A percentile compares a stretch with the other conserved stretches of the same genome.
These are phyloP conservation scores for Globisporangium polare DNA, from an alignment of 352 stramenopile genomes.

Conservation along the genomic window DNA sequence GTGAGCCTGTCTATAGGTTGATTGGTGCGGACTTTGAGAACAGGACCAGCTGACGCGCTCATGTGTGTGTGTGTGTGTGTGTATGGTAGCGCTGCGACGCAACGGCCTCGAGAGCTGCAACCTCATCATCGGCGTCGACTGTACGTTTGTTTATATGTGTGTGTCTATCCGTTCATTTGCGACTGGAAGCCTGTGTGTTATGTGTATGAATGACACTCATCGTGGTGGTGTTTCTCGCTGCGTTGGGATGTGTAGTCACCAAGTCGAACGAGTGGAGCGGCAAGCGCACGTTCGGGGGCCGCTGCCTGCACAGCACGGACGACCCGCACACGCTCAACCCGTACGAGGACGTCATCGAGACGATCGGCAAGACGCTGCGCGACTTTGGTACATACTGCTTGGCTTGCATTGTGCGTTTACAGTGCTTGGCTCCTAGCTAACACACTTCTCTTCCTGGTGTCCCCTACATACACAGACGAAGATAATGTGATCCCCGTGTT, in stretches of 20 bases:
- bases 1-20: slow-evolving; percentile 13
- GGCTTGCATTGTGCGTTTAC: neutral
- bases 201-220: neutral
- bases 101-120: slow-evolving; percentile 85
- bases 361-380: slow-evolving; percentile 59
- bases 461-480: slow-evolving; percentile 44
- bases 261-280: slow-evolving; percentile 90
- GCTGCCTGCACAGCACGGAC: slow-evolving; percentile 65
- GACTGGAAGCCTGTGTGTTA: no score
- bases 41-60: neutral
- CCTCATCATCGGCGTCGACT: slow-evolving; percentile 84
- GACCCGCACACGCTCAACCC: slow-evolving; percentile 46
- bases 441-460: neutral
- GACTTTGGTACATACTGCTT: slow-evolving; percentile 54
- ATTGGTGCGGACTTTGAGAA: neutral
- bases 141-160: slow-evolving; percentile 28
- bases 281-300: slow-evolving; percentile 72
- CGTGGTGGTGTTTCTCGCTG: neutral
- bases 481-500: slow-evolving; percentile 83
- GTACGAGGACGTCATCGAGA: slow-evolving; percentile 86
- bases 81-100: slow-evolving; percentile 43
- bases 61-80: neutral
- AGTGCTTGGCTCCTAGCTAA: neutral
- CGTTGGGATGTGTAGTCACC: slow-evolving; percentile 57
- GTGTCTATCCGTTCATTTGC: neutral